Percentiles rank a stretch among this genome's conserved stretches.
Conservation (phyloP, 1,139 yeast species). For the Scheffersomyces illinoinensis region DNA sequence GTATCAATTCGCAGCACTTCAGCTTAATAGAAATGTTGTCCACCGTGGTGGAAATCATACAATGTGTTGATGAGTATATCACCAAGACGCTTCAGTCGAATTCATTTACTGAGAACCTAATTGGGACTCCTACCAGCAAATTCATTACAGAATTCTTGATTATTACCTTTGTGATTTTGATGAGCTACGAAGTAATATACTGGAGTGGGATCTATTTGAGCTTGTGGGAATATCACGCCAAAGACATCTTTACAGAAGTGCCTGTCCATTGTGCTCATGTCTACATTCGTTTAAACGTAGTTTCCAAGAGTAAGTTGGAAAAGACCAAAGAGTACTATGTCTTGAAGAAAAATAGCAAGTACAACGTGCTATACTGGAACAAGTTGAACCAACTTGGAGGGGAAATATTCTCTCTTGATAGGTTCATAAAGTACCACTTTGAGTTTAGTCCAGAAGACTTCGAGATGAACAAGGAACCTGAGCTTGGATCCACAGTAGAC, state of each 20-base stretch:
- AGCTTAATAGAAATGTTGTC: not conserved
- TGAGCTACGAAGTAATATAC: constrained; percentile 46
- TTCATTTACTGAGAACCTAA: constrained; percentile 29
- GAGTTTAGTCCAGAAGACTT: constrained; percentile 85
- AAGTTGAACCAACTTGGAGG: constrained; percentile 18
- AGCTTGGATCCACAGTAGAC: constrained; percentile 66
- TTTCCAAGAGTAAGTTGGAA: constrained; percentile 20
- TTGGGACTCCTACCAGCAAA: constrained; percentile 31
- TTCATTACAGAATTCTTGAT: constrained; percentile 44
- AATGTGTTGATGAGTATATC: constrained; percentile 1
- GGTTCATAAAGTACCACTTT: constrained; percentile 61
- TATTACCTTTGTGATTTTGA: constrained; percentile 32
- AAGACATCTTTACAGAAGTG: constrained; percentile 64
- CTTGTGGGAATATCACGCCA: constrained; percentile 63
- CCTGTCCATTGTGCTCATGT: constrained; percentile 81
- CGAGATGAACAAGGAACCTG: constrained; percentile 56
- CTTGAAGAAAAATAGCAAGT: constrained; percentile 27
- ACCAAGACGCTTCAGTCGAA: constrained; percentile 13
- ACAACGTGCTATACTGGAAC: constrained; percentile 21
- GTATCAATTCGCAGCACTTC: not conserved
- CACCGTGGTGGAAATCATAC: not conserved
- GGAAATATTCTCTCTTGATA: constrained; percentile 22
- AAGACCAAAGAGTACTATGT: constrained; percentile 28
- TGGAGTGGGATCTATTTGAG: constrained; percentile 50
- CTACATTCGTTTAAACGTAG: constrained; percentile 51